These are phyloP conservation scores for Melastoma candidum DNA, from an alignment of 441 rosid species.

Conservation along the genomic window DNA sequence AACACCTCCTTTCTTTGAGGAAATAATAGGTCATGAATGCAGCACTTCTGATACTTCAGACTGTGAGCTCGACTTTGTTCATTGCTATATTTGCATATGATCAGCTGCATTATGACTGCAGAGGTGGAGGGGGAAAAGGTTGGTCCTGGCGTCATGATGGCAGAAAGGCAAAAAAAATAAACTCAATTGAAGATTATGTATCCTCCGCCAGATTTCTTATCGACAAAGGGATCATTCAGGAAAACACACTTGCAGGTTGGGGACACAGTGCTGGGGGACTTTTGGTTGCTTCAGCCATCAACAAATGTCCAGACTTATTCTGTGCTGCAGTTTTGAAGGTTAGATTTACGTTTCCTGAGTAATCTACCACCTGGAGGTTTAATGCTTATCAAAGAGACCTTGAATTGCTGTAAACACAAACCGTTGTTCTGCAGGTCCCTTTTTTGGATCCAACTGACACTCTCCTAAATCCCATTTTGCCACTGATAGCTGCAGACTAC, in stretches of 20 bases:
- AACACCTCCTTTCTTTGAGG: no score
- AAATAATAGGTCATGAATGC: no score
- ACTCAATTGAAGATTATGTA: slow-evolving; percentile 67
- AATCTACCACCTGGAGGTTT: neutral
- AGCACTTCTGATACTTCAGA: no score
- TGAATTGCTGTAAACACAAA: no score
- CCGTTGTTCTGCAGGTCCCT: slow-evolving; percentile 52
- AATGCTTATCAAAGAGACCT: neutral
- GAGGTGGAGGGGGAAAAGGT: slow-evolving; percentile 94
- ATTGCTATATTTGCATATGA: slow-evolving; percentile 2
- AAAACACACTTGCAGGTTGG: slow-evolving; percentile 78
- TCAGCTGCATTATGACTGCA: slow-evolving; percentile 24
- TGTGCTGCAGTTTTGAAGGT: slow-evolving; percentile 87
- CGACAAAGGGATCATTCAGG: slow-evolving; percentile 54
- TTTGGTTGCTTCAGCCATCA: slow-evolving; percentile 88
- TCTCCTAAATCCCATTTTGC: slow-evolving; percentile 72
- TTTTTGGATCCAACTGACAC: slow-evolving; percentile 83
- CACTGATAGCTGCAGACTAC: slow-evolving; percentile 64
- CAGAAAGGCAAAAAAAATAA: slow-evolving; percentile 47
- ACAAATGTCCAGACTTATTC: slow-evolving; percentile 54
- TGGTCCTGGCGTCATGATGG: slow-evolving; percentile 81
- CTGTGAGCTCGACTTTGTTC: neutral
- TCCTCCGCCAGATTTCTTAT: slow-evolving; percentile 70
- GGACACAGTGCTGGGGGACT: slow-evolving; percentile 98
- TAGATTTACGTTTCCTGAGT: slow-evolving; percentile 4